Base-by-base conservation (phyloP, 2,329 filamentous ascomycete genomes). In the Colletotrichum aenigma region DNA sequence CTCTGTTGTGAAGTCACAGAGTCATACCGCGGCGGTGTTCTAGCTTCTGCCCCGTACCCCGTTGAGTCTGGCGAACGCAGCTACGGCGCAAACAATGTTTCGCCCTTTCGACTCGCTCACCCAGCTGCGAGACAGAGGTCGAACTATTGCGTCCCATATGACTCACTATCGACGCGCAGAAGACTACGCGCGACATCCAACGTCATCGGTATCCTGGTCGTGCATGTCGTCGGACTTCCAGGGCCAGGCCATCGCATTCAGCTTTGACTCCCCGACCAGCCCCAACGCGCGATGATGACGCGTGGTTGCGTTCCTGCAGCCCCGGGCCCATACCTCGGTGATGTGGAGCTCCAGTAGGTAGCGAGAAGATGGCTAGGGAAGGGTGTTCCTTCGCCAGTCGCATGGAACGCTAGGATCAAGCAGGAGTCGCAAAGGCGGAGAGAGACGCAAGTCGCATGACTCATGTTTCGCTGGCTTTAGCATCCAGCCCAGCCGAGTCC, bases 181-280 rank as follows among this genome's bases (percentile, higher is more conserved):
- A 43, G 38, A 43, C 38, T n/a, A 18, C 18, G 38, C 38, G 18
- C 4, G 5, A 1, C 16, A n/a, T n/a, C 8, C 38, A 10, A 1
- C 12, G 4, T n/a, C 9, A 3, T n/a, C 2, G 38, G 38, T 0
- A 3, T n/a, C 38, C 18, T 2, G 1, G 16, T 8, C 16, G 16
- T 18, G 0, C 38, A 1, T 43, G 8, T 43, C 38, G 2, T 43
- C 18, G 4, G 18, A 43, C 38, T 43, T 43, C 8, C 38, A 43
- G 18, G 3, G 38, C 18, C 38, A n/a, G 0, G 38, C 38, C 12
- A 18, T 43, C 18, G 8, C 5, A 13, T 13, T 13, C 32, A 13
- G 12, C 12, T 32, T 12, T 6, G 12, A 13, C 5, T 13, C 32
- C 34, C 4, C 15, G 15, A 8, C 15, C 15, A 36, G 4, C 13